A percentile compares a stretch with the other conserved stretches of the same genome.
These are phyloP conservation scores for Phyllosticta paracitricarpa DNA, from an alignment of 2,329 filamentous ascomycete species.

Conservation along the genomic window DNA sequence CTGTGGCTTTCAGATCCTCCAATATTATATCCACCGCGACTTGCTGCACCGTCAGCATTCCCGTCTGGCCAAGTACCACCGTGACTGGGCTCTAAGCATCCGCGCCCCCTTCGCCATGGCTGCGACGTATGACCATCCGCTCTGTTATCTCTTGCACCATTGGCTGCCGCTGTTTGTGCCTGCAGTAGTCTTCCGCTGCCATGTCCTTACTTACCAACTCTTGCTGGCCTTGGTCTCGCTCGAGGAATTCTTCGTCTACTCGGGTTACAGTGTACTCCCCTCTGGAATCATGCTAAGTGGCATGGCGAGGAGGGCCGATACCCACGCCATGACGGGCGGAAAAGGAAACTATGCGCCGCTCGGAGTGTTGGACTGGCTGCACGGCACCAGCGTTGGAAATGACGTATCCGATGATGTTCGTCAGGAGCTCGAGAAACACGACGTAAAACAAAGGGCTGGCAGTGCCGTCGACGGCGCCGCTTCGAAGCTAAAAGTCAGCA, in stretches of 20 bases:
- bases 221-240: constrained; percentile 53
- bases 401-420: constrained; percentile 46
- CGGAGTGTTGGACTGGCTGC: constrained; percentile 42
- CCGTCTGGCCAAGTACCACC: constrained; percentile 32
- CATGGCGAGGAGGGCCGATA: constrained; percentile 48
- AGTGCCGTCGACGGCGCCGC: constrained; percentile 21
- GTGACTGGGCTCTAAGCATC: constrained; percentile 40
- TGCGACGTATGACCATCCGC: constrained; percentile 58
- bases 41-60: constrained; percentile 49
- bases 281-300: constrained; percentile 47
- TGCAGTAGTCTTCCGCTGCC: constrained; percentile 54
- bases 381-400: constrained; percentile 40
- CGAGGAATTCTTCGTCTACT: constrained; percentile 58
- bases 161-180: constrained; percentile 59
- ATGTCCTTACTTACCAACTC: constrained; percentile 62
- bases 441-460: constrained; percentile 33
- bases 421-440: constrained; percentile 47
- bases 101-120: constrained; percentile 42
- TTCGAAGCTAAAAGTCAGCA: constrained; percentile 18
- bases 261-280: constrained; percentile 51
- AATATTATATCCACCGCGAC: constrained; percentile 63
- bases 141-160: constrained; percentile 51
- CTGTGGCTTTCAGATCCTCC: constrained; percentile 39
- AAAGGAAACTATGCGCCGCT: constrained; percentile 52
- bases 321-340: constrained; percentile 48